phyloP scores from a whole-genome alignment of 306 rosid genomes.

The Crotalaria pallida region DNA sequence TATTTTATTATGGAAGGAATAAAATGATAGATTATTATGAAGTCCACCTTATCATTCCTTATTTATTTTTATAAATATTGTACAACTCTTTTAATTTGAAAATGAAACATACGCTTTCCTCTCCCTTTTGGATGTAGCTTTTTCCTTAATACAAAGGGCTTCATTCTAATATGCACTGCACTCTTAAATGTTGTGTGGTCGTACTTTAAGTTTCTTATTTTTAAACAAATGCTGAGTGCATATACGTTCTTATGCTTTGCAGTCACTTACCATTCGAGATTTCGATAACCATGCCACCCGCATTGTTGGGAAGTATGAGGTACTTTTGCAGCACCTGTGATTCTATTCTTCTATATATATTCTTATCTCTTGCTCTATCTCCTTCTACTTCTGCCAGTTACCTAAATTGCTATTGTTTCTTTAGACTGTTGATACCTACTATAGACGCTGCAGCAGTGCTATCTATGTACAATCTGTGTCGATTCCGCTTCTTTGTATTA shows the following conservation, averaged over 20 bases:
- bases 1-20: no score
- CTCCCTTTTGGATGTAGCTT: conserved; percentile 11
- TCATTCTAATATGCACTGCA: background rate
- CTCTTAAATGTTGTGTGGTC: background rate
- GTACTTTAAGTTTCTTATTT: background rate
- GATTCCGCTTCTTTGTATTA: conserved; percentile 84
- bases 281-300: conserved; percentile 87
- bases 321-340: conserved; percentile 19
- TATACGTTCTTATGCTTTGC: conserved; percentile 26
- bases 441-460: conserved; percentile 80
- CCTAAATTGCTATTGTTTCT: conserved; percentile 28
- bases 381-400: background rate
- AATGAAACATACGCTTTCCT: no score
- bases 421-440: conserved; percentile 91
- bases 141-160: background rate
- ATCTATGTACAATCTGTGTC: conserved; percentile 70
- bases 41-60: no score
- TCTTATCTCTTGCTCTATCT: background rate
- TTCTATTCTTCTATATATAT: conserved; percentile 11
- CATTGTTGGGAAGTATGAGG: conserved; percentile 87
- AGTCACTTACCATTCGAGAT: conserved; percentile 86
- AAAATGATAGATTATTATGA: no score
- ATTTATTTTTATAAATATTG: no score
- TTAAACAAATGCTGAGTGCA: conserved; percentile 11
- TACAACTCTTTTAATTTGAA: no score